Base-by-base conservation (phyloP, 768 basidiomycete genomes). In the Dictyophora rubrovolvata region DNA sequence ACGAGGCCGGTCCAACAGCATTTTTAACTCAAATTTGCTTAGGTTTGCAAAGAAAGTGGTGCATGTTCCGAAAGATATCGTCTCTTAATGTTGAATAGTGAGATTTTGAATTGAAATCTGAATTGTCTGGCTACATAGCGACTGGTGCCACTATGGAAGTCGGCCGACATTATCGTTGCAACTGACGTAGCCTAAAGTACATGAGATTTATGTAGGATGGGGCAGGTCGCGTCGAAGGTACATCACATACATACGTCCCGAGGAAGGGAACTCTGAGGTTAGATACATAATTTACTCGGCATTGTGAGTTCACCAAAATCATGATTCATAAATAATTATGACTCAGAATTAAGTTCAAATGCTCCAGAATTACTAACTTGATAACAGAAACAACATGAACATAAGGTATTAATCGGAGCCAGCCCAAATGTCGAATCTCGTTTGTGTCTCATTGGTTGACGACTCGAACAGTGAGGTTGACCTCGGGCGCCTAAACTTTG, bases 101-200 rank as follows among this genome's bases (percentile, higher is more conserved):
- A 58, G 48, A 20, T 49, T 52, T n/a, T 20, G n/a, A 35, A 58
- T 36, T 2, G 56, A 53, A 16, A 34, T 49, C 21, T 34, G 22
- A 35, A 58, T 49, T 35, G 18, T 53, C 5, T 18, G 10, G 48
- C 56, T 49, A 36, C 50, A 21, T 48, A 12, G 34, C 36, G 36
- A 58, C 34, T 10, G 56, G 56, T n/a, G n/a, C n/a, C n/a, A n/a
- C n/a, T n/a, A n/a, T 2, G 56, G 56, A 21, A 58, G 56, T 18
- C 1, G 14, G 1, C 56, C 56, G n/a, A 46, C 56, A 58, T 58
- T 36, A 18, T 51, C 28, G 56, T 58, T 58, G 56, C 56, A 58
- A 1, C 22, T 28, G 22, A 21, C 34, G 2, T 20, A 22, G 48
- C 56, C 56, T 58, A n/a, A 23, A n/a, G 23, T 17, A 50, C 7